phyloP scores from a whole-genome alignment of 768 basidiomycete genomes.

The Naganishia randhawae region DNA sequence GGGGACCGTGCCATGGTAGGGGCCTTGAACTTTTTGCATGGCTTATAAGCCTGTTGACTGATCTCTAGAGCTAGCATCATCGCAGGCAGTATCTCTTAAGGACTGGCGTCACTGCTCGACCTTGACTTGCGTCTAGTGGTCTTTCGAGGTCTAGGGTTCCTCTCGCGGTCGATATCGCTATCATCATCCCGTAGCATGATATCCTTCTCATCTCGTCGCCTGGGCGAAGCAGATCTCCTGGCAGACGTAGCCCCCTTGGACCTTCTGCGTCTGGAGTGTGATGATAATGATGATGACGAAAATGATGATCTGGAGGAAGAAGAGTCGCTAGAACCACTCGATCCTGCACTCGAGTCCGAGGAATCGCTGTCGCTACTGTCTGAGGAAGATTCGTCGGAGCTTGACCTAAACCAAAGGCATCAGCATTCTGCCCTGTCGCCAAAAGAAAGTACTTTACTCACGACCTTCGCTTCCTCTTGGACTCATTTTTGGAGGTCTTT shows the following conservation, averaged over 20 bases:
- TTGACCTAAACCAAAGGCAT: neutral
- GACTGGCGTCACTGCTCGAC: constrained; percentile 1
- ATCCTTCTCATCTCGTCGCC: neutral
- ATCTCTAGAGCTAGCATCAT: neutral
- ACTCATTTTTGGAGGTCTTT: neutral
- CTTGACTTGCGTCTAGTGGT: neutral
- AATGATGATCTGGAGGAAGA: neutral
- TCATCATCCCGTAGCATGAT: neutral
- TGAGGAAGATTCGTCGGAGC: neutral
- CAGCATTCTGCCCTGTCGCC: neutral
- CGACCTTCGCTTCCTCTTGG: constrained; percentile 14
- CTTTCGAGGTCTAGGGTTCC: neutral
- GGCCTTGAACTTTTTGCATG: no score
- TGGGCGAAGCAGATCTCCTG: constrained; percentile 1
- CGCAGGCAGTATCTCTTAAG: neutral
- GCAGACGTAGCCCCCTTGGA: neutral
- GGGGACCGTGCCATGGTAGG: neutral
- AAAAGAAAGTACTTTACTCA: neutral
- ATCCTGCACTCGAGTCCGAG: constrained; percentile 1
- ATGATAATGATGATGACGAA: neutral
- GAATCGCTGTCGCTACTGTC: constrained; percentile 3
- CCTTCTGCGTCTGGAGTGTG: neutral
- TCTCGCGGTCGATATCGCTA: neutral
- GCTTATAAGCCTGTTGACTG: no score
- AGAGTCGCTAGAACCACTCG: constrained; percentile 8